Evolutionary conservation across 1,139 yeast genomes (phyloP).

Genomic region (Saccharomyces hybrid): DNA sequence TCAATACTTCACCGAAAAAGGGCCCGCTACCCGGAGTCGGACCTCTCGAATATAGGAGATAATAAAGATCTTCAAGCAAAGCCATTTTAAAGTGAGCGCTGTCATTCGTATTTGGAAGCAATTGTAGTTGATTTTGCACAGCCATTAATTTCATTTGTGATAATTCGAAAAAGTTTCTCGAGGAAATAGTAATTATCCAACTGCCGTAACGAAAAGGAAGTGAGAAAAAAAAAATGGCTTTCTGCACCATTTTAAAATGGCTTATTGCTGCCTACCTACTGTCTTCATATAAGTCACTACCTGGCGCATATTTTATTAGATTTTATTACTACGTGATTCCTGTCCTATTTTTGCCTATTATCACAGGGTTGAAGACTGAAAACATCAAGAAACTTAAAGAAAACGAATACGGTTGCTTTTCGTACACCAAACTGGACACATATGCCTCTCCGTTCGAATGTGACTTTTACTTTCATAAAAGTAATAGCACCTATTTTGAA

Average conservation of each 20-base stretch:
- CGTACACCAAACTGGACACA: conserved; percentile 41
- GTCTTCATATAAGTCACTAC: conserved; percentile 51
- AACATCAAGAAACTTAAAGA: conserved; percentile 18
- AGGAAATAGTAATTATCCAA: not conserved
- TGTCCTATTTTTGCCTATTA: conserved; percentile 36
- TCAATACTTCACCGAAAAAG: not conserved
- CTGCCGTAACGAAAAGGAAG: not conserved
- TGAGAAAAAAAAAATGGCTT: not conserved
- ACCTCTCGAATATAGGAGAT: not conserved
- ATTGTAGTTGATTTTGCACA: not conserved
- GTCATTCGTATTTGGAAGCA: not conserved
- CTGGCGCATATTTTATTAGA: conserved; percentile 57
- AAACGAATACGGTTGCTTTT: conserved; percentile 33
- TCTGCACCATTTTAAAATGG: conserved; percentile 6
- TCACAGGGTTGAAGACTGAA: conserved; percentile 19
- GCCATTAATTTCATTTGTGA: not conserved
- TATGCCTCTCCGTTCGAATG: conserved; percentile 73
- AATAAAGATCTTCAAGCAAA: not conserved
- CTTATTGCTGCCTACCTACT: conserved; percentile 14
- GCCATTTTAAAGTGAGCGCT: not conserved
- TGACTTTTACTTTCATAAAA: conserved; percentile 81
- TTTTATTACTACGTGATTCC: conserved; percentile 45
- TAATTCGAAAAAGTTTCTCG: not conserved
- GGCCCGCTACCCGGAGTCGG: not conserved
- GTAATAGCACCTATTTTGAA: conserved; percentile 72